Evolutionary conservation across 2,329 filamentous ascomycete genomes (phyloP), one percentile per base, ranked within the genome.

Genomic region (Mollisia scopiformis): DNA sequence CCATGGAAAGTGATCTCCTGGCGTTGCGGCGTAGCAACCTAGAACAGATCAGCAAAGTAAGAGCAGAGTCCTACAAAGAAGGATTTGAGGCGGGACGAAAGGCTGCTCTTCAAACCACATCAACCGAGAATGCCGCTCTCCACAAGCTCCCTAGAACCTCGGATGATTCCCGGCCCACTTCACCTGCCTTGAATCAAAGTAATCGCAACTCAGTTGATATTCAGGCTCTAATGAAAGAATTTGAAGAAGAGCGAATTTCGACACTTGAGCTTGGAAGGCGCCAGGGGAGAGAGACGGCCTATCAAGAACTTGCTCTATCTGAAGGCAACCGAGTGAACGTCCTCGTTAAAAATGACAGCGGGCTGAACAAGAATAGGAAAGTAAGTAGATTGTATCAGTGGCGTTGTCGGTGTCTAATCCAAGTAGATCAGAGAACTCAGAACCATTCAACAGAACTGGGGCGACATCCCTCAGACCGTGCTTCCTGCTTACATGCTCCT

Each of bases 401-500:
- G 6, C 23, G 16, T 23, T 23, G 4, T 8, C 43, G 16, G 21
- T 57, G 16, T n/a, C 16, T 57, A 25, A 55, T 6, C 3, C 11
- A 1, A 4, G 6, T n/a, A 62, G 60, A 31, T 59, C 11, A 52
- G 56, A 2, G 60, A 62, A 23, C 30, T 62, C 8, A 59, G 35
- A 16, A 62, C 53, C 1, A 62, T 62, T 46, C 25, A 25, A 21
- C 55, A 58, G 10, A 58, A 58, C 19, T 58, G 46, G 55, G 7
- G 33, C 21, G 46, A 63, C 16, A 41, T 60, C 13, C 61, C 54
- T 13, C 61, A 63, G n/a, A 7, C 31, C n/a, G 55, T 58, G 14
- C 25, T 63, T 11, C 61, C 61, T 11, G 43, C 50, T 1, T 54
- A 58, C 11, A 60, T 63, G 61, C 46, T 63, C 13, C 57, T 58